These are phyloP conservation scores for Dictyostelium discoideum DNA, from an alignment of 78 protist genomes.

Conservation along the genomic window dicty_2.7 NC_007091.3:2872001-2872500, in stretches of 20 bases:
- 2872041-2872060: neutral
- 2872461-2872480: neutral
- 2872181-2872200: neutral
- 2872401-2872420: neutral
- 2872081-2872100: conserved; percentile 23
- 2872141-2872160: neutral
- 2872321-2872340: neutral
- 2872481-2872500: neutral
- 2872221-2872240: neutral
- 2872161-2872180: neutral
- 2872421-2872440: conserved; percentile 7
- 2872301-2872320: conserved; percentile 43
- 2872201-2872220: neutral
- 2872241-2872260: neutral
- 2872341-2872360: neutral
- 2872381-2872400: neutral
- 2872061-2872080: neutral
- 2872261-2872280: neutral
- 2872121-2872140: conserved; percentile 23
- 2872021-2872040: neutral
- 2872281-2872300: neutral
- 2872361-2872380: neutral
- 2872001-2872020: neutral
- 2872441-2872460: neutral
- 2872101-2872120: neutral